Evolutionary conservation across 345 rosid species (phyloP).

Genomic region (Eucalyptus brandiana): DNA sequence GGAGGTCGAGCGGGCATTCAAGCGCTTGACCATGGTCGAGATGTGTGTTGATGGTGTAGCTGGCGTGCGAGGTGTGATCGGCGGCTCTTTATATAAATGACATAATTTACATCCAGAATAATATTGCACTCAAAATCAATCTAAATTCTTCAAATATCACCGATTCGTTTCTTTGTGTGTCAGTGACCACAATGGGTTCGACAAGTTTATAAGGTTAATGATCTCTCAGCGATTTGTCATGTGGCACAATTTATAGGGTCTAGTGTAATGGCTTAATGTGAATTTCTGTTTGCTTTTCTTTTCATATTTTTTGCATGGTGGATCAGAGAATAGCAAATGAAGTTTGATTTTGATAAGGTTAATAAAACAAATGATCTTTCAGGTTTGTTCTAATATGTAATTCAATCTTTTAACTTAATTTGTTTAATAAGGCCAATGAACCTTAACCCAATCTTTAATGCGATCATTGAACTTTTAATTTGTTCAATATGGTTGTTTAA

Average conservation of each 20-base stretch:
- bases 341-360: background rate
- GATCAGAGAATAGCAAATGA: background rate
- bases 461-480: too few species aligned
- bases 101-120: background rate
- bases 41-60: background rate
- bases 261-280: background rate
- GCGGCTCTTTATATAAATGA: background rate
- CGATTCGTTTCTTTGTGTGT: background rate
- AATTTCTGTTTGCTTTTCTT: background rate
- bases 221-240: background rate
- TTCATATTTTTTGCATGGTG: background rate
- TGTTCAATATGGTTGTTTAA: fast-evolving
- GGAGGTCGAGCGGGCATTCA: background rate
- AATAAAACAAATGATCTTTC: too few species aligned
- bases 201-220: background rate
- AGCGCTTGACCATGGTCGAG: fast-evolving
- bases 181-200: background rate
- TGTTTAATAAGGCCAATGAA: too few species aligned
- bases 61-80: background rate
- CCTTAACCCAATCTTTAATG: too few species aligned
- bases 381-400: too few species aligned
- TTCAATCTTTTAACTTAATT: too few species aligned
- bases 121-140: background rate
- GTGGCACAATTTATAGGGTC: background rate
- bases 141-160: background rate